A percentile compares a stretch with the other conserved stretches of the same genome.
phyloP scores from a whole-genome alignment of 805 yeast genomes.

The Candida sithepensis region DNA sequence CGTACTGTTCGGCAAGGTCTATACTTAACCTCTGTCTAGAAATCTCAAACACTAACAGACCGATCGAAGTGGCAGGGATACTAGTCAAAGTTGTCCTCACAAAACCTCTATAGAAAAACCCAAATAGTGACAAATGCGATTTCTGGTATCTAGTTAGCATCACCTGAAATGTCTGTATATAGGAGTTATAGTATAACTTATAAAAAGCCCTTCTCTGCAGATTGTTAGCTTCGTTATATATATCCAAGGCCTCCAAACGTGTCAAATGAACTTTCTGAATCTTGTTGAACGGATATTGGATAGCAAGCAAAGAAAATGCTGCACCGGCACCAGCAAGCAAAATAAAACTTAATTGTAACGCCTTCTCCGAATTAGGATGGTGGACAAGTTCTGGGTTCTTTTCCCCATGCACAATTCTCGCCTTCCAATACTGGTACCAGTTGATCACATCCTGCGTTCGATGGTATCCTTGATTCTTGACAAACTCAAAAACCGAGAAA shows the following conservation, averaged over 20 bases:
- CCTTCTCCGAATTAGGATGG: conserved; percentile 31
- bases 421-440: conserved; percentile 35
- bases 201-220: conserved; percentile 28
- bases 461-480: conserved; percentile 65
- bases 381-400: conserved; percentile 14
- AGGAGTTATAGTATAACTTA: conserved; percentile 66
- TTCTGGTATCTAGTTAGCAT: conserved; percentile 50
- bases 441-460: conserved; percentile 43
- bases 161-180: conserved; percentile 69
- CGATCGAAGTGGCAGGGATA: conserved; percentile 87
- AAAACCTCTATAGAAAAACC: conserved; percentile 79
- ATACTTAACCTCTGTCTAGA: conserved; percentile 47
- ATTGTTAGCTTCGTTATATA: conserved; percentile 40
- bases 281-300: conserved; percentile 80
- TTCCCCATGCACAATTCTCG: conserved; percentile 19
- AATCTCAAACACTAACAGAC: conserved; percentile 79
- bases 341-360: conserved; percentile 65
- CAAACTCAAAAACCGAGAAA: conserved; percentile 74
- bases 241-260: conserved; percentile 76
- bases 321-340: conserved; percentile 87
- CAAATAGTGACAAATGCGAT: conserved; percentile 53
- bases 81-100: conserved; percentile 65
- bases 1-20: conserved; percentile 21
- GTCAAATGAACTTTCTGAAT: conserved; percentile 77
- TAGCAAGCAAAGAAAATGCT: conserved; percentile 67